phyloP scores from a whole-genome alignment of 441 rosid genomes.

The Euphorbia celastroides region DNA sequence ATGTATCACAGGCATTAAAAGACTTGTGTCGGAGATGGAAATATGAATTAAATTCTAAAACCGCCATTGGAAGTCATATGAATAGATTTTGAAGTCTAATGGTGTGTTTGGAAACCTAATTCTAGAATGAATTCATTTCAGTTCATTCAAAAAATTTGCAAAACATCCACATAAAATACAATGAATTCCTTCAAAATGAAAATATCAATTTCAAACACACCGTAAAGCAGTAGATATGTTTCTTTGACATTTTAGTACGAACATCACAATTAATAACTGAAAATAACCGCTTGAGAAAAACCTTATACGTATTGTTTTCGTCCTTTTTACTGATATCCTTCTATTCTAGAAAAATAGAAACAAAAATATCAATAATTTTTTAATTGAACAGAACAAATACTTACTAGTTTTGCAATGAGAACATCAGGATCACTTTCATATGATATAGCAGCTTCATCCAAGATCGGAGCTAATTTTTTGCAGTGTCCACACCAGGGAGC shows the following conservation, averaged over 20 bases:
- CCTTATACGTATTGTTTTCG: not conserved
- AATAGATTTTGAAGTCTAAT: too few species aligned
- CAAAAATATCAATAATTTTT: not conserved
- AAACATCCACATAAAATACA: not conserved
- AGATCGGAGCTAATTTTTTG: constrained; percentile 80
- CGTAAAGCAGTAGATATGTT: not conserved
- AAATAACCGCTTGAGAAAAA: not conserved
- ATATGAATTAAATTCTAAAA: too few species aligned
- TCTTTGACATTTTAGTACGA: not conserved
- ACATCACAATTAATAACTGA: not conserved
- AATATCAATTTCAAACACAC: not conserved
- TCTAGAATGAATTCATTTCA: too few species aligned
- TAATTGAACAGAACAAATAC: constrained; percentile 16
- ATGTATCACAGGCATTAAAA: too few species aligned
- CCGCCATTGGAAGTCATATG: too few species aligned
- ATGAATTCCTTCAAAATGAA: not conserved
- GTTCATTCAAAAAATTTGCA: too few species aligned
- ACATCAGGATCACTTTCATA: constrained; percentile 52
- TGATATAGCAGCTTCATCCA: constrained; percentile 85
- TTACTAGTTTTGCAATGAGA: constrained; percentile 79
- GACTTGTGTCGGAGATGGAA: too few species aligned
- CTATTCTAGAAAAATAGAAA: not conserved
- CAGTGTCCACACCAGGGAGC: constrained; percentile 99
- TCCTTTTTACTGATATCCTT: not conserved
- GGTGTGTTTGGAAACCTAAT: too few species aligned